Base-by-base conservation (phyloP, 2,329 filamentous ascomycete species). In the Leptographium radiaticola region DNA sequence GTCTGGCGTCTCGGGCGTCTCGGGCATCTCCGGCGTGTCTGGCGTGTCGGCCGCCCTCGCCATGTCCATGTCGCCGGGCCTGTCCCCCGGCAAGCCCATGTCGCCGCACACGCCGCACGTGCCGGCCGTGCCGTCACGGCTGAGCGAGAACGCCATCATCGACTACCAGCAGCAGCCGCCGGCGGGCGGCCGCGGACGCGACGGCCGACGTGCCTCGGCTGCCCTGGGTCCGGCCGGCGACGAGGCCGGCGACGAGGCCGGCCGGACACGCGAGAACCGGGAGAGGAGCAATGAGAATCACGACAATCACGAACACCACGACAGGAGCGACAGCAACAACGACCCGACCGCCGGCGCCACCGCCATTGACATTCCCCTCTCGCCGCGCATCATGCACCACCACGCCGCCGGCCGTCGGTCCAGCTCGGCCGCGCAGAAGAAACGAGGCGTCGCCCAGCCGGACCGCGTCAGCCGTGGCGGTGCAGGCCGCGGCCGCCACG, bases 51-150 rank as follows among this genome's bases (percentile, higher is more conserved):
- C 25, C 15, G 39, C n/a, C 12, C 44, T 39, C 12, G 6, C 40
- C 89, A 1, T 85, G 6, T 89, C 87, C 0, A 75, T 89, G 59
- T 96, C 90, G 5, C 84, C 84, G 12, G 91, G 88, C 1, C 46
- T 55, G 36, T 91, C 90, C 11, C 90, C 90, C 1, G 88, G 86
- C 54, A 95, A 95, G 62, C 88, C 89, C 0, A 79, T 94, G 18
- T 95, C 89, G 3, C 89, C 87, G 11, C 89, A 97, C 63, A 95
- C 89, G 0, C 93, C 93, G 5, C 90, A 98, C 64, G 95, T 89
- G 0, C 93, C 93, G 4, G 89, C 90, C 12, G 89, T 97, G 33
- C 91, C 91, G 20, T 96, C 90, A 9, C 80, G 93, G n/a, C 72
- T 98, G 25, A 95, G 89, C 64, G 89, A 93, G 58, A 90, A 94